Conservation (phyloP, 2,329 filamentous ascomycete genomes). For the Fusarium avenaceum region DNA sequence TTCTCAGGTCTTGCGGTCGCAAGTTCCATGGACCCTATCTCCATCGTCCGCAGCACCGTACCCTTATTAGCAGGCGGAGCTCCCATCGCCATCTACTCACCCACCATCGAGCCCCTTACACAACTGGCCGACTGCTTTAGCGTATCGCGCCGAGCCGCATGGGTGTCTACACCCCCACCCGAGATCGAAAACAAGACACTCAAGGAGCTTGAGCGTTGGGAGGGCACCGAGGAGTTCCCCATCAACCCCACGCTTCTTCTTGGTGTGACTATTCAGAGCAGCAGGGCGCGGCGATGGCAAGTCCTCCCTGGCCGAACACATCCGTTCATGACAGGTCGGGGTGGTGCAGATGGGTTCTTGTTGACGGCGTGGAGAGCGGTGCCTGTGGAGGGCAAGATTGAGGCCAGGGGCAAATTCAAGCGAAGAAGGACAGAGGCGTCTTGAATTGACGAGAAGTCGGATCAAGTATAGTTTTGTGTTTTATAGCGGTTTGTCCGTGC, state of each 20-base stretch:
- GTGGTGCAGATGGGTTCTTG: constrained; percentile 90
- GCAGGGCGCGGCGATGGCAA: constrained; percentile 85
- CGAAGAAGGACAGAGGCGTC: constrained; percentile 70
- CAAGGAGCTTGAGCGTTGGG: constrained; percentile 68
- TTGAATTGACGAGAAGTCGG: constrained; percentile 2
- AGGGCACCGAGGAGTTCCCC: constrained; percentile 80
- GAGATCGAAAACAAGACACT: constrained; percentile 60
- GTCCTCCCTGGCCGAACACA: constrained; percentile 93
- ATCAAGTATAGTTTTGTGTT: not conserved
- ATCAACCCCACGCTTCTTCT: constrained; percentile 88
- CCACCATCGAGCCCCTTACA: constrained; percentile 82
- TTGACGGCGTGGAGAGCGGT: constrained; percentile 87
- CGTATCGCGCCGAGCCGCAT: constrained; percentile 82
- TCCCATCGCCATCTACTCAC: constrained; percentile 87
- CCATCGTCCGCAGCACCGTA: constrained; percentile 79
- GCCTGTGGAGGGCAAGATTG: constrained; percentile 82
- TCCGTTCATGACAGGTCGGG: constrained; percentile 89
- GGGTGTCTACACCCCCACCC: constrained; percentile 67
- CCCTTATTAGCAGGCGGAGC: constrained; percentile 87
- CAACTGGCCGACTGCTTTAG: constrained; percentile 87
- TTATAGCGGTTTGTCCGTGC: not conserved
- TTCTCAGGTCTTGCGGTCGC: constrained; percentile 89
- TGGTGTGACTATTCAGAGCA: constrained; percentile 84
- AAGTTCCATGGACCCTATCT: constrained; percentile 83
- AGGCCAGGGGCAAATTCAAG: constrained; percentile 85